Evolutionary conservation across 441 rosid genomes (phyloP).

Genomic region (Aquilaria agallochum): DNA sequence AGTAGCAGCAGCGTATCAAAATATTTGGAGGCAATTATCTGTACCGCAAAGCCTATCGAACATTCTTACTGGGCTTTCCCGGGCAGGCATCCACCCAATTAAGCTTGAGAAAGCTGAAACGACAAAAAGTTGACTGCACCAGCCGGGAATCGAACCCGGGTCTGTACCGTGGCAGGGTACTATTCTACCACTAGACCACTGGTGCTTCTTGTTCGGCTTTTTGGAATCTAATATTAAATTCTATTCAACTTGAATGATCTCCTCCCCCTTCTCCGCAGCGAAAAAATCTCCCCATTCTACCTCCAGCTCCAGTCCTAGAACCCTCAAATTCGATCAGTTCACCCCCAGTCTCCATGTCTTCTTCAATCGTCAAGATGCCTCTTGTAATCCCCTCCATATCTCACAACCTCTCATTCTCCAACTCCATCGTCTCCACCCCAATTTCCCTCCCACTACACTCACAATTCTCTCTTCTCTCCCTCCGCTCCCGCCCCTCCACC

Average conservation of each 20-base stretch:
- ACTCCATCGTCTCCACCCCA: conserved; percentile 28
- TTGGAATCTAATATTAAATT: too few species aligned
- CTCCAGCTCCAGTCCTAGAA: background rate
- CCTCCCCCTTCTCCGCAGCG: background rate
- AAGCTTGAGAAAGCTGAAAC: too few species aligned
- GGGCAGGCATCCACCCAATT: too few species aligned
- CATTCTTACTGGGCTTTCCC: too few species aligned
- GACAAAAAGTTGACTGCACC: conserved; percentile 22
- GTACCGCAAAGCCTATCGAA: too few species aligned
- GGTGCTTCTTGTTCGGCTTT: conserved; percentile 29
- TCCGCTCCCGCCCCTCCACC: conserved; percentile 29
- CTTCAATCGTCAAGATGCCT: conserved; percentile 25
- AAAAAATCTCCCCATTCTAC: background rate
- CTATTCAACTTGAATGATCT: background rate
- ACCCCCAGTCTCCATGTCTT: conserved; percentile 15
- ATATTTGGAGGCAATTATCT: too few species aligned
- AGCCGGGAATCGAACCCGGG: conserved; percentile 85
- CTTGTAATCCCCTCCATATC: conserved; percentile 14
- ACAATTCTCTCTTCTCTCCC: conserved; percentile 33
- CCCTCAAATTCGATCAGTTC: background rate
- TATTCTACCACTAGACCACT: conserved; percentile 92
- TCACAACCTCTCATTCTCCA: conserved; percentile 37
- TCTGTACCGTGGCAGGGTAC: conserved; percentile 82
- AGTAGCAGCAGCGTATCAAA: too few species aligned
- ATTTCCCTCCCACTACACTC: conserved; percentile 22